Percentiles rank a stretch among this genome's conserved stretches.
phyloP scores from a whole-genome alignment of 176 grass and related monocot genomes.

The Oryza nivara region DNA sequence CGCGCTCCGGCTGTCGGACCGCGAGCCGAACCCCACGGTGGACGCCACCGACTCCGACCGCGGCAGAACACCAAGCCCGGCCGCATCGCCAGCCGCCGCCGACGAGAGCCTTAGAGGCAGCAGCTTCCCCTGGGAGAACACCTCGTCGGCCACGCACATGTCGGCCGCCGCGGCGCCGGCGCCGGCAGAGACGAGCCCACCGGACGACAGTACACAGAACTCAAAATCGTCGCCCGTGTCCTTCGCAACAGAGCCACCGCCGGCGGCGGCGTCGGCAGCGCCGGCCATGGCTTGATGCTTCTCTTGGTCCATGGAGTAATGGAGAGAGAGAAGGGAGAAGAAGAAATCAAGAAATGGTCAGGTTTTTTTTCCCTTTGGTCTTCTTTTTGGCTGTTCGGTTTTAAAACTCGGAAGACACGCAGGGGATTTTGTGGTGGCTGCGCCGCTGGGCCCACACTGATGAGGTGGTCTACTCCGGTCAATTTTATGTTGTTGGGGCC shows the following conservation, averaged over 20 bases:
- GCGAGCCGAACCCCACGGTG: slow-evolving; percentile 33
- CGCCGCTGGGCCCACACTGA: slow-evolving; percentile 10
- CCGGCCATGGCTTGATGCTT: slow-evolving; percentile 45
- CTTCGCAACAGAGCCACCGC: background rate
- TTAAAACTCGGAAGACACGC: slow-evolving; percentile 28
- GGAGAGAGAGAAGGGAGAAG: background rate
- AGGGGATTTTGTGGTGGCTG: background rate
- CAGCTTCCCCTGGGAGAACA: slow-evolving; percentile 69
- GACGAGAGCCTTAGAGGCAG: slow-evolving; percentile 59
- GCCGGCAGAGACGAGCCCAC: slow-evolving; percentile 33
- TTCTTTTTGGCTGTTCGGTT: slow-evolving; percentile 48
- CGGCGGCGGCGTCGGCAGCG: background rate
- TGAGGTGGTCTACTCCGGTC: slow-evolving; percentile 5
- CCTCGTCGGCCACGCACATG: slow-evolving; percentile 83
- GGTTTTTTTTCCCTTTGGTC: slow-evolving; percentile 17
- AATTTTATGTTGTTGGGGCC: slow-evolving; percentile 11
- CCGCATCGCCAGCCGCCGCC: background rate
- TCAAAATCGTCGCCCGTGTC: slow-evolving; percentile 54
- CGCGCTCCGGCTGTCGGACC: slow-evolving; percentile 53
- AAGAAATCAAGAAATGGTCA: slow-evolving; percentile 22
- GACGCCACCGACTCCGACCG: slow-evolving; percentile 53
- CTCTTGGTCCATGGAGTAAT: slow-evolving; percentile 13
- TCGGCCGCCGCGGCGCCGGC: slow-evolving; percentile 5
- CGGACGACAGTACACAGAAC: slow-evolving; percentile 53
- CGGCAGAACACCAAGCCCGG: background rate